phyloP scores from a whole-genome alignment of 108 stramenopile species.

The Cylindrotheca fusiformis region DNA sequence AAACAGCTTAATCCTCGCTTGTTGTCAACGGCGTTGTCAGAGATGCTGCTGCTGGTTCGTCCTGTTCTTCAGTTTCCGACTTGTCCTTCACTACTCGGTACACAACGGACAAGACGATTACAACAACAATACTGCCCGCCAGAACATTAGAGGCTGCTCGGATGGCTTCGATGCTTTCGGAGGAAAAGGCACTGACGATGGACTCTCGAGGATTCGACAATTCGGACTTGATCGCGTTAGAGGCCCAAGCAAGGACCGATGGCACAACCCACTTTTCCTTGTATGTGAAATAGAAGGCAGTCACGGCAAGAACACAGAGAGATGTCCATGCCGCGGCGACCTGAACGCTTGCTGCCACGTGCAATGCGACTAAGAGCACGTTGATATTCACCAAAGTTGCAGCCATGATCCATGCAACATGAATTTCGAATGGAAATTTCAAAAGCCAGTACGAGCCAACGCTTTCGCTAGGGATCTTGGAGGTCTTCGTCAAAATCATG shows the following conservation, averaged over 20 bases:
- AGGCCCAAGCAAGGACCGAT: constrained; percentile 67
- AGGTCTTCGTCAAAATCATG: constrained; percentile 11
- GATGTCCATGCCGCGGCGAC: constrained; percentile 45
- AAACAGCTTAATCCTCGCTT: no score
- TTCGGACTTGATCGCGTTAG: constrained; percentile 46
- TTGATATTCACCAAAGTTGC: constrained; percentile 75
- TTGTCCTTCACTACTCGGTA: neutral
- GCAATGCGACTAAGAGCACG: constrained; percentile 53
- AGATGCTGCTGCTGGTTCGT: no score
- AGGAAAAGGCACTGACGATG: constrained; percentile 46
- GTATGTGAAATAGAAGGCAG: constrained; percentile 41
- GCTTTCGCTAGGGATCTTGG: neutral
- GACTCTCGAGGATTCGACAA: constrained; percentile 43
- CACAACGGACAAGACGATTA: neutral
- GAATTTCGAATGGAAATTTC: constrained; percentile 79
- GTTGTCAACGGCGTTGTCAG: no score
- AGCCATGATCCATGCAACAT: constrained; percentile 82
- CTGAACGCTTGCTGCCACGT: constrained; percentile 36
- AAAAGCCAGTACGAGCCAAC: constrained; percentile 55
- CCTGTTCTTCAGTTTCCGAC: no score
- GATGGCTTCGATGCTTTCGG: constrained; percentile 18
- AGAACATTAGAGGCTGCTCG: neutral
- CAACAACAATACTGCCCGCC: constrained; percentile 6
- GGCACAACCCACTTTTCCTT: constrained; percentile 53
- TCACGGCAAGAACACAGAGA: constrained; percentile 46